Conservation (phyloP, 345 rosid genomes). For the Hirschfeldia incana region DNA sequence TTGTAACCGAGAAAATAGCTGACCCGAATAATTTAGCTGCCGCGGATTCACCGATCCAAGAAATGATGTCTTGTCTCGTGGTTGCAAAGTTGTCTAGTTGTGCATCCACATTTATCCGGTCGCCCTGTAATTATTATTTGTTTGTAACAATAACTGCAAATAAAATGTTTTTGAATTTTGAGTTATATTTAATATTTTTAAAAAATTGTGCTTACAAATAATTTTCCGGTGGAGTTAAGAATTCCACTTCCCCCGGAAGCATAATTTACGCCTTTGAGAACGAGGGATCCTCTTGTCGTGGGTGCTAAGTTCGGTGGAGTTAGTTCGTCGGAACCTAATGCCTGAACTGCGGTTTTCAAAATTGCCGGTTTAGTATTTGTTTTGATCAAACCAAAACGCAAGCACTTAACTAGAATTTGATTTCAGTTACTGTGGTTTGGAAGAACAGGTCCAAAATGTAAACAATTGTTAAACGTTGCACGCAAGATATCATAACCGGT, state of each 20-base stretch:
- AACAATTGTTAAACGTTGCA: background rate
- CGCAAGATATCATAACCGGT: background rate
- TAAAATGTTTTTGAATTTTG: background rate
- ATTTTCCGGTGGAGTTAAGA: constrained; percentile 57
- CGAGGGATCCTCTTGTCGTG: constrained; percentile 47
- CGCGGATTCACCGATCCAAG: constrained; percentile 42
- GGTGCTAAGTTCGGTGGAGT: constrained; percentile 88
- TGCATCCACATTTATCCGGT: constrained; percentile 62
- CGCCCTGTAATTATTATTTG: constrained; percentile 44
- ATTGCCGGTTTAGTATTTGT: constrained; percentile 21
- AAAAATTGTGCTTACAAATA: constrained; percentile 47
- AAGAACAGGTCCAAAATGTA: constrained; percentile 11
- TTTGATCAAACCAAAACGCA: background rate
- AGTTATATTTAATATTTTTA: background rate
- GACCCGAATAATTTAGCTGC: constrained; percentile 42
- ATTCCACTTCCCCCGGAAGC: constrained; percentile 87
- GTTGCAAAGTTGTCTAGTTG: constrained; percentile 43
- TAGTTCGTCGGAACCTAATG: constrained; percentile 45
- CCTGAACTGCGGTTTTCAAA: constrained; percentile 48
- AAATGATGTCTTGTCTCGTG: constrained; percentile 41
- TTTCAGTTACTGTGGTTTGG: background rate
- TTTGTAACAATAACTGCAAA: background rate
- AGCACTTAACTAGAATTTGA: background rate
- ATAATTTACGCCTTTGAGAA: constrained; percentile 68
- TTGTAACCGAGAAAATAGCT: constrained; percentile 55